Base-by-base conservation (phyloP, 2,329 filamentous ascomycete species). In the Cladosporium sp. region DNA sequence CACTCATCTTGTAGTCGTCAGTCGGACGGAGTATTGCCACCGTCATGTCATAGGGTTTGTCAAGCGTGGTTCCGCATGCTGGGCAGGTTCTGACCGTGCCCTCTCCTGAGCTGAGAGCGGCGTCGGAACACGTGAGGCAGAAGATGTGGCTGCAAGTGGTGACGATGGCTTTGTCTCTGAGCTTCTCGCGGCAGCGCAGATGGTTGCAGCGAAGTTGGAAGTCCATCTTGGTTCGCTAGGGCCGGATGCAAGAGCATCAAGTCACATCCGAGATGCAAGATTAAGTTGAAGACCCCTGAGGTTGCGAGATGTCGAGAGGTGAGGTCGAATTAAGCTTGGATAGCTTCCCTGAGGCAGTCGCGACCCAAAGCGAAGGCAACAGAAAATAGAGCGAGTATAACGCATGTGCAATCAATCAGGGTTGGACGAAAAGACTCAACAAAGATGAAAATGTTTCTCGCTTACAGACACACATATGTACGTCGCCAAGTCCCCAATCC, bases 141-240 rank as follows among this genome's bases (percentile, higher is more conserved):
- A 95, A 95, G 37, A 95, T 85, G 68, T 96, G 92, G 55, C 90
- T 89, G 80, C 91, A 97, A 11, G 88, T 93, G 4, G 91, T 96
- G 29, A 96, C 89, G 1, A 96, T 78, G 9, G 89, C 91, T 55
- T 79, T 77, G 36, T 87, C 82, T 29, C 73, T 76, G 29, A 96
- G 77, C 57, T 84, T 80, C 36, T 73, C 74, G 41, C 88, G 80
- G 63, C 92, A 96, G 54, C 84, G 86, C 32, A 91, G 75, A 22
- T 82, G 80, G 66, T 96, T 96, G 74, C 92, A 96, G 30, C 82
- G 80, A 19, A 96, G 73, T 18, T 76, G 72, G 53, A 85, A 80
- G 52, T 95, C 88, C 87, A 95, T 93, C 32, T 20, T 43, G 50
- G 24, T 4, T 9, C 22, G 22, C 22, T 27, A 27, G 9, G 4